Evolutionary conservation across 176 grass and related monocot species (phyloP).

Genomic region (Canna indica): DNA sequence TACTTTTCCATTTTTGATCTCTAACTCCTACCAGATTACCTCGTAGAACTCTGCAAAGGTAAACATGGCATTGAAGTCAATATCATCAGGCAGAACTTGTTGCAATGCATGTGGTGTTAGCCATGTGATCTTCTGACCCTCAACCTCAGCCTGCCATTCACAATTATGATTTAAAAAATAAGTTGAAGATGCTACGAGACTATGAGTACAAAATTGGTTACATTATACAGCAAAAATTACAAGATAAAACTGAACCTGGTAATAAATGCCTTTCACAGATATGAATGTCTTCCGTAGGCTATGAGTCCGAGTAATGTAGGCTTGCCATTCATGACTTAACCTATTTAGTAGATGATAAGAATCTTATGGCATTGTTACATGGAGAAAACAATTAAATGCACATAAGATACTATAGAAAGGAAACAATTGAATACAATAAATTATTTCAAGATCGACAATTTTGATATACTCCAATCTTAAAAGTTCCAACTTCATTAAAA

Average conservation of each 20-base stretch:
- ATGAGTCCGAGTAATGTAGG: conserved; percentile 81
- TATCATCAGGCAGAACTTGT: conserved; percentile 79
- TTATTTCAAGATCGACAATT: neutral
- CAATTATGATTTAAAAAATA: neutral
- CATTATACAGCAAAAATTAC: neutral
- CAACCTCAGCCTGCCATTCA: conserved; percentile 66
- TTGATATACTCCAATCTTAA: neutral
- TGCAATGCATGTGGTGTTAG: conserved; percentile 93
- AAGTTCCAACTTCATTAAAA: neutral
- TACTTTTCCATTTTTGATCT: too few species aligned
- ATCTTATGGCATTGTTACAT: neutral
- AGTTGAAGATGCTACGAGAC: neutral
- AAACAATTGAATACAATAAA: neutral
- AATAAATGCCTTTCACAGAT: conserved; percentile 98
- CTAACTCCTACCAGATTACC: too few species aligned
- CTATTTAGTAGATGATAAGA: conserved; percentile 19
- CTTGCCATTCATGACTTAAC: conserved; percentile 99
- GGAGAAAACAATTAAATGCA: neutral
- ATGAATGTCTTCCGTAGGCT: conserved; percentile 83
- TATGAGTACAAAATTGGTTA: neutral
- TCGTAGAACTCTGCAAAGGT: conserved; percentile 93
- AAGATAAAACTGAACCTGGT: conserved; percentile 42
- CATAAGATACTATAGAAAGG: neutral
- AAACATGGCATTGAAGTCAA: conserved; percentile 99
- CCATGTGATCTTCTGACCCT: conserved; percentile 97